A percentile compares a stretch with the other conserved stretches of the same genome.
Conservation (phyloP, 2,329 filamentous ascomycete genomes). For the Mariannaea sp. region DNA sequence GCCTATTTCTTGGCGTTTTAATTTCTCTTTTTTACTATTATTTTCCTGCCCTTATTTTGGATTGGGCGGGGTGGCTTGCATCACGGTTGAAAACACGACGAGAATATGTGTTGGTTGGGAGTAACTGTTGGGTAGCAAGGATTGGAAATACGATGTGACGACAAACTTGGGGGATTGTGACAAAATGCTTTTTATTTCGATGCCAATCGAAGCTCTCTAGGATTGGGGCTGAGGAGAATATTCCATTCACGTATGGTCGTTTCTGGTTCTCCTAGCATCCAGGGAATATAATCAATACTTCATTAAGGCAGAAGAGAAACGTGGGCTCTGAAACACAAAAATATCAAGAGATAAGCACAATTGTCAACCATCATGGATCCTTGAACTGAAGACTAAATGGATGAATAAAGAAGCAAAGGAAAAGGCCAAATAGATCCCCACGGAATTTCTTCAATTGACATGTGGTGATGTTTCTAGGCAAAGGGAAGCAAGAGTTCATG, state of each 20-base stretch:
- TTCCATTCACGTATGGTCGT: neutral
- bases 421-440: too few relatives aligned
- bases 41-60: neutral
- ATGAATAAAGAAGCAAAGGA: too few relatives aligned
- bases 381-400: too few relatives aligned
- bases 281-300: too few relatives aligned
- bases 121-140: neutral
- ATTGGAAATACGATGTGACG: conserved; percentile 13
- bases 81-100: neutral
- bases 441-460: too few relatives aligned
- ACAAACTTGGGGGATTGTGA: conserved; percentile 4
- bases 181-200: conserved; percentile 8
- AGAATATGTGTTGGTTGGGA: conserved; percentile 6
- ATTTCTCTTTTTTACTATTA: neutral
- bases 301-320: too few relatives aligned
- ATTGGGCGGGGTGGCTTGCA: neutral
- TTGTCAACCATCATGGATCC: too few relatives aligned
- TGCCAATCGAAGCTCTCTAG: conserved; percentile 1
- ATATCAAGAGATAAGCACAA: too few relatives aligned
- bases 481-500: too few relatives aligned
- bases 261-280: too few relatives aligned
- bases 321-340: too few relatives aligned
- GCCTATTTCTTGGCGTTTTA: conserved; percentile 13
- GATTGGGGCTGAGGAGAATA: neutral
- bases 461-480: too few relatives aligned